These are phyloP conservation scores for Acer negundo DNA, from an alignment of 345 rosid species.

Conservation along the genomic window DNA sequence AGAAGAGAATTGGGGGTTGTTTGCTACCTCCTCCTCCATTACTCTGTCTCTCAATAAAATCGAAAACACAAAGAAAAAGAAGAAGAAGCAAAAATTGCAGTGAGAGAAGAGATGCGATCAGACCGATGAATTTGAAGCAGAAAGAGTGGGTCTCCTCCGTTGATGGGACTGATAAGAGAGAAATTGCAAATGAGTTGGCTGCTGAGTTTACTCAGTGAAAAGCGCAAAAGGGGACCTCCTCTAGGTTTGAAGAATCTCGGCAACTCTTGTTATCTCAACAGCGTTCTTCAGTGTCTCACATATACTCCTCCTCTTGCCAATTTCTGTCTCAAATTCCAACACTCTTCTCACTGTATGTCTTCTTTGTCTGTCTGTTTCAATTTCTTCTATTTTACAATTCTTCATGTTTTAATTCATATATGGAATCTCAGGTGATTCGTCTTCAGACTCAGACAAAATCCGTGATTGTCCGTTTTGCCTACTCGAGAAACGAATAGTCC, in stretches of 20 bases:
- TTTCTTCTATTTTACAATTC: not conserved
- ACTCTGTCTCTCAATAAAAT: not conserved
- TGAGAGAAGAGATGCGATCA: too few relatives aligned
- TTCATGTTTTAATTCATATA: not conserved
- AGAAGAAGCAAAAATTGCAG: too few relatives aligned
- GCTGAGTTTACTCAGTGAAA: constrained; percentile 80
- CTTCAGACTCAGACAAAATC: constrained; percentile 49
- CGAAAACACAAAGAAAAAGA: not conserved
- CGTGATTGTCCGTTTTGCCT: constrained; percentile 93
- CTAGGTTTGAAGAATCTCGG: constrained; percentile 94
- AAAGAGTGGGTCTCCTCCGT: constrained; percentile 13
- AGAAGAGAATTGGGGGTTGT: constrained; percentile 7
- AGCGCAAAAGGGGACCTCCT: constrained; percentile 79
- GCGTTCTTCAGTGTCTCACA: constrained; percentile 94
- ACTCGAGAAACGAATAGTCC: constrained; percentile 73
- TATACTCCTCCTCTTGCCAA: constrained; percentile 98
- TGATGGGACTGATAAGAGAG: constrained; percentile 47
- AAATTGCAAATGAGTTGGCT: constrained; percentile 92
- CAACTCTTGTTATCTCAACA: constrained; percentile 94
- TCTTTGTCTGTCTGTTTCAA: not conserved
- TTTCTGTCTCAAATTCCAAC: constrained; percentile 81
- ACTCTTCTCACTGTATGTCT: constrained; percentile 74
- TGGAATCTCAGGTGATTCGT: constrained; percentile 57
- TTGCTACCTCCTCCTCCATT: constrained; percentile 1
- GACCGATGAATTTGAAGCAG: constrained; percentile 20